Base-by-base conservation (phyloP, 768 basidiomycete genomes). In the Cystobasidium ongulense region DNA sequence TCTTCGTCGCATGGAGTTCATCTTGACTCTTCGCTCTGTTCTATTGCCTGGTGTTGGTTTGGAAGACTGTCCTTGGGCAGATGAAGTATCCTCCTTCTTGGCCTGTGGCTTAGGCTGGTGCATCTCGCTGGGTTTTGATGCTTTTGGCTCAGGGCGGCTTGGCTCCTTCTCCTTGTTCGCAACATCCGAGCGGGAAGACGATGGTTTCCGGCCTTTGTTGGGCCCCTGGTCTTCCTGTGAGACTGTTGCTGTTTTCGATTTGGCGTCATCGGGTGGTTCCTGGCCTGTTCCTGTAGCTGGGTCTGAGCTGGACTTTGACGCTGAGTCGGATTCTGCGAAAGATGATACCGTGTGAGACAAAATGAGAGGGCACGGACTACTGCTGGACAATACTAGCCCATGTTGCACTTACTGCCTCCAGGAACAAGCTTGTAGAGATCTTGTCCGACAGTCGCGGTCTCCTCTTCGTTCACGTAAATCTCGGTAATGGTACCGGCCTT, bases 1-100 rank as follows among this genome's bases (percentile, higher is more conserved):
- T 75, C 94, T 91, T 76, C 90, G 85, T 59, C 95, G 91, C 96
- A 99, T 99, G 65, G 94, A 89, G 82, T 87, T 94, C 94, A 99
- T 97, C 85, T 97, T 98, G 80, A 98, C 88, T 15, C 61, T 73
- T 38, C 52, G 75, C 74, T 66, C 74, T 57, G 15, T 68, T 75
- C 64, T 76, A 73, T 59, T 61, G 72, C 31, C 74, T 23, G 35
- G 70, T 52, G 65, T 83, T 80, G 31, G 80, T 80, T 73, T 81
- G 81, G 33, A 63, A 15, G 38, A 31, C 82, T 78, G 5, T 73
- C 73, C 52, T 73, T 74, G n/a, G 81, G 75, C 17, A 82, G 78
- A 27, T 82, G 78, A 50, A 78, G 66, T 78, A 79, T 64, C 79
- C 72, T 80, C 78, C 53, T 80, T 80, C 75, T 81, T 80, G 64